Base-by-base conservation (phyloP, 2,329 filamentous ascomycete species). In the Pyrenochaeta sp. region DNA sequence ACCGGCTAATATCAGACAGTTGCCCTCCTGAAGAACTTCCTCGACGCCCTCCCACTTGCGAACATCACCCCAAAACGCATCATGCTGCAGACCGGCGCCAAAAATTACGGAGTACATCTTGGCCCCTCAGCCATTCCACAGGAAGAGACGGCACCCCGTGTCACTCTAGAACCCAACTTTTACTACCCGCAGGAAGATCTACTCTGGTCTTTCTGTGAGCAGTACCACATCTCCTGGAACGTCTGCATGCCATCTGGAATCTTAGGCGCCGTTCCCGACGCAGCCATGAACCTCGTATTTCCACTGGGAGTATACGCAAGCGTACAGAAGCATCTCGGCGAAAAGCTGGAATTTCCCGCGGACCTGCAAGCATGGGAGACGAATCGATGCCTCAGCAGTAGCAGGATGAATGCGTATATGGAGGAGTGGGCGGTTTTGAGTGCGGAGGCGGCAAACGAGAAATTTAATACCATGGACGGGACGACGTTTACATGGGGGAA, bases 151-250 rank as follows among this genome's bases (percentile, higher is more conserved):
- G 75, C 78, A 44, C 72, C 74, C 3, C 29, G 77, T 8, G 63
- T 76, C 3, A 55, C 58, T 5, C 65, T 78, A 0, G 74, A 76
- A 43, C 72, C 74, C 1, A 81, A 82, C 60, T 82, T 82, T 63
- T 82, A 82, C 69, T 82, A 81, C 50, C 61, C 71, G 0, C 79
- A 82, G 63, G 78, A 82, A 65, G 78, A 82, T 47, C 61, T 67
- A 3, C 69, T 82, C 2, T 69, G 60, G 35, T 55, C 65, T 1
- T 81, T 71, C 53, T 78, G 76, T 58, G 51, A 64, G 17, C 53
- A 62, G 2, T 58, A 74, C 13, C 36, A 39, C 9, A 66, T 71
- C 7, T 47, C 49, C 15, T 82, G 75, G 75, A 80, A 75, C 48
- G 64, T 80, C 11, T 72, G 73, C 18, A 74, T 75, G 43, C 79